Evolutionary conservation across 495 filamentous ascomycete genomes (phyloP).

Genomic region (Cercophora samala): DNA sequence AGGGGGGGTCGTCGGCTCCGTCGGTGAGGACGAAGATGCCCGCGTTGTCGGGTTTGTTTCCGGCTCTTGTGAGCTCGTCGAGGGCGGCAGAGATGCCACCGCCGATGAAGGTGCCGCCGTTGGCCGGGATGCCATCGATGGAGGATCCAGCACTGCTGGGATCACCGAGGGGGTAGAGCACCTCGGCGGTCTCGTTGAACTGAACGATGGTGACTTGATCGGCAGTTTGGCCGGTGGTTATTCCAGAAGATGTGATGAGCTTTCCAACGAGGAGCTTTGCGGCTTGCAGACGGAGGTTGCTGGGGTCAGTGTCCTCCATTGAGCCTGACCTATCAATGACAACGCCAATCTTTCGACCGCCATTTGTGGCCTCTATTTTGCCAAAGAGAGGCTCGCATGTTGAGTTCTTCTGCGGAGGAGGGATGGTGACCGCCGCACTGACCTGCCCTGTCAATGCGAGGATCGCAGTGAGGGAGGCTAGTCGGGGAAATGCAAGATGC

Average conservation of each 20-base stretch:
- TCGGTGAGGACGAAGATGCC: constrained; percentile 11
- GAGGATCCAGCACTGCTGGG: not conserved
- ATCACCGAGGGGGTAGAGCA: constrained; percentile 10
- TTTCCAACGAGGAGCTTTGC: constrained; percentile 7
- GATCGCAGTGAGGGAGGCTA: not conserved
- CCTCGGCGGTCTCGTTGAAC: constrained; percentile 6
- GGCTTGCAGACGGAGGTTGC: constrained; percentile 4
- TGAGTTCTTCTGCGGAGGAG: not conserved
- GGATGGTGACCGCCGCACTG: not conserved
- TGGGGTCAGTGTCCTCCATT: constrained; percentile 5
- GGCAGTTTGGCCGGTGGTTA: not conserved
- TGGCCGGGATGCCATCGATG: constrained; percentile 2
- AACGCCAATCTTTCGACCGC: constrained; percentile 6
- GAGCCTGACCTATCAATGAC: constrained; percentile 7
- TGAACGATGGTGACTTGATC: not conserved
- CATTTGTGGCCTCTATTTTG: constrained; percentile 1
- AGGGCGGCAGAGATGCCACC: not conserved
- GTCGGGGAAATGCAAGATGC: not conserved
- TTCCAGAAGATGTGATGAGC: constrained; percentile 1
- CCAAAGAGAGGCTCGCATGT: constrained; percentile 4
- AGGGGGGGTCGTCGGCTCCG: not conserved
- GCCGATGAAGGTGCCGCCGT: constrained; percentile 8
- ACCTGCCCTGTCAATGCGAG: not conserved
- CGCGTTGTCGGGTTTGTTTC: not conserved
- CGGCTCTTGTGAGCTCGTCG: constrained; percentile 2